Conservation (phyloP, 2,329 filamentous ascomycete species). For the Sordariomycetes sp. region DNA sequence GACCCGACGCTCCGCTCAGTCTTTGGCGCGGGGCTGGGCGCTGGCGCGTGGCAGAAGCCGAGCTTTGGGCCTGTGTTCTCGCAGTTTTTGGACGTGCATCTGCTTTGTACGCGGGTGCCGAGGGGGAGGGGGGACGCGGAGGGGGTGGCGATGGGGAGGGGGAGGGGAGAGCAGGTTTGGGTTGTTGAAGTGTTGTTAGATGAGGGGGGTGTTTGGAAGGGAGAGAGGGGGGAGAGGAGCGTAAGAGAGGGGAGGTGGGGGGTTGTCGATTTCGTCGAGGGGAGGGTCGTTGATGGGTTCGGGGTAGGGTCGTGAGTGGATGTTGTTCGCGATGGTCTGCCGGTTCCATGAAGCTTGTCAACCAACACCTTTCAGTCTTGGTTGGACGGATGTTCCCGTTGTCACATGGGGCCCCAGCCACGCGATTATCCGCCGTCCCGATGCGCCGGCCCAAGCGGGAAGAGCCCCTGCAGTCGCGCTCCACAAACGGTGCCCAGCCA, state of each 20-base stretch:
- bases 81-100: conserved; percentile 39
- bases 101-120: conserved; percentile 34
- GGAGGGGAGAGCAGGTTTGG: conserved; percentile 17
- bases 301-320: neutral
- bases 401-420: no score
- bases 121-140: conserved; percentile 25
- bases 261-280: conserved; percentile 26
- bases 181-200: conserved; percentile 38
- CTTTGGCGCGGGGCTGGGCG: conserved; percentile 21
- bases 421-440: no score
- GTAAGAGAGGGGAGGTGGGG: conserved; percentile 40
- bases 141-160: conserved; percentile 4
- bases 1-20: conserved; percentile 36
- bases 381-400: no score
- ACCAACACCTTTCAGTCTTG: no score
- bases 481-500: no score
- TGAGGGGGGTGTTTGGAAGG: conserved; percentile 30
- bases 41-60: conserved; percentile 25
- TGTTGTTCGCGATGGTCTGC: neutral
- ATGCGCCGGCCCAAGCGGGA: no score
- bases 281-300: conserved; percentile 26
- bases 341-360: no score
- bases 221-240: conserved; percentile 7
- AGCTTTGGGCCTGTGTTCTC: conserved; percentile 40
- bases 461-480: no score